phyloP scores from a whole-genome alignment of 768 basidiomycete genomes.

The Porphyrellus cyaneotinctus region DNA sequence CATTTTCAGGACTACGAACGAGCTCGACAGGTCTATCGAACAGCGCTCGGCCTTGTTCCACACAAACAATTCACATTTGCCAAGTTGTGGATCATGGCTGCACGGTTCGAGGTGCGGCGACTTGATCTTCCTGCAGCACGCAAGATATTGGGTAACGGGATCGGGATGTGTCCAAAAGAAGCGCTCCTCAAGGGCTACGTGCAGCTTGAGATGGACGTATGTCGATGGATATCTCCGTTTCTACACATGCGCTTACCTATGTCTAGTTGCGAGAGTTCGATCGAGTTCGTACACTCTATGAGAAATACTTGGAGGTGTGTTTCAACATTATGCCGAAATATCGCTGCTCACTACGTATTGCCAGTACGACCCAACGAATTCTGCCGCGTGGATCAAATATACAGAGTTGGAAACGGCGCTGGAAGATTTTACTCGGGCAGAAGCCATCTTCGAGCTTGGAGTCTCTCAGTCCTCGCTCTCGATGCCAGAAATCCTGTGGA shows the following conservation, averaged over 20 bases:
- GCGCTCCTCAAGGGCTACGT: slow-evolving; percentile 95
- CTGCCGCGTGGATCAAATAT: slow-evolving; percentile 93
- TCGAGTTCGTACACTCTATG: slow-evolving; percentile 83
- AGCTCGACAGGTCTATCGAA: slow-evolving; percentile 88
- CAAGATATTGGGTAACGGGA: slow-evolving; percentile 83
- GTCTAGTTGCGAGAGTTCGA: slow-evolving; percentile 89
- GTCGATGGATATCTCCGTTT: slow-evolving; percentile 17
- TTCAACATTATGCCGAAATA: background rate
- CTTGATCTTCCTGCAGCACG: slow-evolving; percentile 80
- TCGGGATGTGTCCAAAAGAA: slow-evolving; percentile 97
- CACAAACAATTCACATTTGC: slow-evolving; percentile 98
- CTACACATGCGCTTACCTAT: slow-evolving; percentile 5
- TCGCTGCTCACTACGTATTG: background rate
- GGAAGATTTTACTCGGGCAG: slow-evolving; percentile 82
- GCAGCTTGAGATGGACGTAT: slow-evolving; percentile 84
- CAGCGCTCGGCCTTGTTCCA: slow-evolving; percentile 82
- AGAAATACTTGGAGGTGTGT: slow-evolving; percentile 88
- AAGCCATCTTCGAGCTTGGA: slow-evolving; percentile 92
- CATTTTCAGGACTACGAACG: slow-evolving; percentile 69
- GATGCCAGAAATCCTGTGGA: slow-evolving; percentile 94
- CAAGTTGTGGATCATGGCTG: slow-evolving; percentile 91
- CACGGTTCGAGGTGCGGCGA: slow-evolving; percentile 85
- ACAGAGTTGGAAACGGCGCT: slow-evolving; percentile 87
- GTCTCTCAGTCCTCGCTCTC: slow-evolving; percentile 78
- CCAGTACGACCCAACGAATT: slow-evolving; percentile 85